Evolutionary conservation across 495 filamentous ascomycete species (phyloP).

Genomic region (Aspergillus sclerotiicarbonarius): DNA sequence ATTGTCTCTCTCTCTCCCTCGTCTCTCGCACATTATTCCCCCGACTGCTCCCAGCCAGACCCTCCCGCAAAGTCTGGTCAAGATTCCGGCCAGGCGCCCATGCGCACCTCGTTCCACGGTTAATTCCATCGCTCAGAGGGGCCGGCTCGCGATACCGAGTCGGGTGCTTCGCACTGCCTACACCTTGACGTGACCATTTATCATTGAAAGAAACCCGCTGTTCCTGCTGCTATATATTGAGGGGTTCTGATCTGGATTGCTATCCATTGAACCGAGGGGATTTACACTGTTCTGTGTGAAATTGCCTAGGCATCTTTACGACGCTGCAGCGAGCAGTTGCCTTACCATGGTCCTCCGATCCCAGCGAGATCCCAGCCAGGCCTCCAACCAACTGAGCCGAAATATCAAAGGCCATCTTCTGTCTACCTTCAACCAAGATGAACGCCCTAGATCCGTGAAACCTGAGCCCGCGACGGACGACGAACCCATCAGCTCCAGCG

Average conservation of each 20-base stretch:
- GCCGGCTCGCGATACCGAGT: neutral
- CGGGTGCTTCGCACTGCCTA: neutral
- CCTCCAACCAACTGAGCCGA: constrained; percentile 21
- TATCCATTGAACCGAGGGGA: no score
- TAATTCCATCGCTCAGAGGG: neutral
- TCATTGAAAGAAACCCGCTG: neutral
- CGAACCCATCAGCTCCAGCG: constrained; percentile 31
- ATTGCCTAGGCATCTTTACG: no score
- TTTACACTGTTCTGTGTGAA: no score
- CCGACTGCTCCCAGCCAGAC: neutral
- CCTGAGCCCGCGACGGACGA: constrained; percentile 26
- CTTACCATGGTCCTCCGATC: constrained; percentile 17
- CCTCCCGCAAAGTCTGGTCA: neutral
- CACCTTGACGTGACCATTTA: neutral
- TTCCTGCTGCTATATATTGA: no score
- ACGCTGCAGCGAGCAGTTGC: neutral
- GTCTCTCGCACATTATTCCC: neutral
- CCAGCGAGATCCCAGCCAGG: constrained; percentile 27
- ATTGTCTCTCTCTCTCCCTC: neutral
- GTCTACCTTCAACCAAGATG: constrained; percentile 22
- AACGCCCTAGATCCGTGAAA: neutral
- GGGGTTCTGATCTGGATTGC: no score
- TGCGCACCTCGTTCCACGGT: neutral
- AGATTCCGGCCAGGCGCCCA: neutral
- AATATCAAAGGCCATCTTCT: constrained; percentile 12